These are phyloP conservation scores for Paramyrothecium roridum DNA, from an alignment of 2,329 filamentous ascomycete genomes.

Conservation along the genomic window DNA sequence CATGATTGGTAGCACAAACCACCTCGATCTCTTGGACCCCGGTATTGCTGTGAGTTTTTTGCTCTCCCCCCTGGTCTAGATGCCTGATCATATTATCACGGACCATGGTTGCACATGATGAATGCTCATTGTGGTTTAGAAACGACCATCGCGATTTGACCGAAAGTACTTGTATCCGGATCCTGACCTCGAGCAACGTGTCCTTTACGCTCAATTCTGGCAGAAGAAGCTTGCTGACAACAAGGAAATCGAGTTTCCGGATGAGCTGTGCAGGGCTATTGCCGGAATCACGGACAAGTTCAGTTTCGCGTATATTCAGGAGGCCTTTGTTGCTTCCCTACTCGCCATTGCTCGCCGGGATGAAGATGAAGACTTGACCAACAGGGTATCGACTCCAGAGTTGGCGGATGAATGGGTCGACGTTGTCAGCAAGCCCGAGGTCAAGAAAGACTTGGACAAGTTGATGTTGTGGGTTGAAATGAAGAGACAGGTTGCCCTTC, in stretches of 20 bases:
- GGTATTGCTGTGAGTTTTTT: slow-evolving; percentile 49
- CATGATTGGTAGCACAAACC: slow-evolving; percentile 65
- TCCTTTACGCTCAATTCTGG: slow-evolving; percentile 63
- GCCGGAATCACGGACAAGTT: slow-evolving; percentile 62
- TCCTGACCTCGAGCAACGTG: slow-evolving; percentile 50
- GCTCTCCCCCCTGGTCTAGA: no score
- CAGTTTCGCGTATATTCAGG: slow-evolving; percentile 68
- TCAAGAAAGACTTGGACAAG: slow-evolving; percentile 33
- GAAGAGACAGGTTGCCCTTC: slow-evolving; percentile 58
- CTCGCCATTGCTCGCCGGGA: slow-evolving; percentile 49
- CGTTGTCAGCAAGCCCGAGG: slow-evolving; percentile 27
- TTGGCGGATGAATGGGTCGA: slow-evolving; percentile 35
- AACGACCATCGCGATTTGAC: slow-evolving; percentile 65
- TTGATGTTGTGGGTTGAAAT: slow-evolving; percentile 59
- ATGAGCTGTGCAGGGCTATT: slow-evolving; percentile 54
- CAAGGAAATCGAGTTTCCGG: slow-evolving; percentile 57
- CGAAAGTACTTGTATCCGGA: slow-evolving; percentile 64
- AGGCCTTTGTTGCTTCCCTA: slow-evolving; percentile 63
- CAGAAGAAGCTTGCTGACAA: slow-evolving; percentile 53
- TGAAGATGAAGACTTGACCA: slow-evolving; percentile 10
- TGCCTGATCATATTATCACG: background rate
- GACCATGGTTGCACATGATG: no score
- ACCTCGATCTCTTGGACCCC: slow-evolving; percentile 63
- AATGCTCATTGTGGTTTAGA: slow-evolving; percentile 28
- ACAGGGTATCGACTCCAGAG: slow-evolving; percentile 24